Base-by-base conservation (phyloP, 352 stramenopile genomes). In the Phytophthora tubulina region DNA sequence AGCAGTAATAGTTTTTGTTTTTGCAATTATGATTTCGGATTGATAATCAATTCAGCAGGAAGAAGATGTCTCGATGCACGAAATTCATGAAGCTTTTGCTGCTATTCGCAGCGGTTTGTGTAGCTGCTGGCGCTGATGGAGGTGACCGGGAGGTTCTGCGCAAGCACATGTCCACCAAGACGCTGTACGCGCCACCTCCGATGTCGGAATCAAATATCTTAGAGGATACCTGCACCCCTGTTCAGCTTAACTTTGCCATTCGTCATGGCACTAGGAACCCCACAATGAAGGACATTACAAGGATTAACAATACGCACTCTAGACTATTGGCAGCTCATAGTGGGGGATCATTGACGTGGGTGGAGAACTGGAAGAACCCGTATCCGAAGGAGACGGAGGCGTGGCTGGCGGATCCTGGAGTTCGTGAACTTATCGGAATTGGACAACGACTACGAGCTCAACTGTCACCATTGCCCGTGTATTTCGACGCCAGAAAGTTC, bases 151-250 rank as follows among this genome's bases (percentile, higher is more conserved):
- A 79, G 15, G 67, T 90, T 42, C 66, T 93, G 50, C 70, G 55
- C 13, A 71, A 63, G 55, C 80, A 89, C 71, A 94, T 94, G 87
- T 94, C 87, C 10, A 94, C 87, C 55, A 94, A 94, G 77, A 94
- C 84, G 51, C 62, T 89, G 62, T 94, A 94, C 62, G 75, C 82
- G 30, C 58, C 63, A 21, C 49, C 59, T 11, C 8, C 41, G 35
- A 6, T 32, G 76, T 33, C 51, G 48, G 58, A 63, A 71, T 32
- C 52, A 41, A 30, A 55, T 1, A 59, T 42, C 30, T 9, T 44
- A 13, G 41, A 63, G 6, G 55, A 58, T 31, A 48, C 50, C 35
- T 96, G 89, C 60, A 49, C 14, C 4, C 81, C 84, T 7, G 59
- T 90, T 9, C 89, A 96, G 45, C 77, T 94, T 54, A 96, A 96